Evolutionary conservation across 805 yeast species (phyloP).

Genomic region (Kazachstania martiniae): DNA sequence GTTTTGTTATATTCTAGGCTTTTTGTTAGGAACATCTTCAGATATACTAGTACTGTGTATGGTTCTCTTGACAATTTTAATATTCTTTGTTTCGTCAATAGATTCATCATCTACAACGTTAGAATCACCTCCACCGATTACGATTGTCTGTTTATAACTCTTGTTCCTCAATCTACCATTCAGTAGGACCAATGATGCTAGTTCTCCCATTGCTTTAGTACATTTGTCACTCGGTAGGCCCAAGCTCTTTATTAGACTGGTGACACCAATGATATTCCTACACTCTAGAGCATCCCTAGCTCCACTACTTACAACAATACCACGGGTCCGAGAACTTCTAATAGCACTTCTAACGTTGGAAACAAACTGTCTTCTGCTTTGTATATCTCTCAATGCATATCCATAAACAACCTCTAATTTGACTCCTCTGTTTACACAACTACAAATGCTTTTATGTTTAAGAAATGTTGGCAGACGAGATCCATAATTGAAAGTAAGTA

Average conservation of each 20-base stretch:
- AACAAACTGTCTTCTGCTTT: conserved; percentile 50
- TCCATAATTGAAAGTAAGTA: conserved; percentile 62
- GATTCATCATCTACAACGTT: conserved; percentile 18
- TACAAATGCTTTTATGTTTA: conserved; percentile 74
- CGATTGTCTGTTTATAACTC: conserved; percentile 68
- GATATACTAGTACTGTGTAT: neutral
- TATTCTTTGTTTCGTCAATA: conserved; percentile 7
- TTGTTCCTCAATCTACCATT: conserved; percentile 65
- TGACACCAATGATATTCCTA: conserved; percentile 60
- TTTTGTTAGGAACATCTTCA: neutral
- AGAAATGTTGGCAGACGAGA: conserved; percentile 62
- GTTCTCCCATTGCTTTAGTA: conserved; percentile 44
- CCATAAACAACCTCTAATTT: conserved; percentile 70
- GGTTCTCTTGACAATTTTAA: conserved; percentile 18
- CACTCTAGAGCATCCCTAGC: conserved; percentile 44
- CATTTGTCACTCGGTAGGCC: conserved; percentile 63
- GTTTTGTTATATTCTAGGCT: neutral
- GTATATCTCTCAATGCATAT: conserved; percentile 34
- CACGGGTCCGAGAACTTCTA: conserved; percentile 72
- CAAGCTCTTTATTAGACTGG: conserved; percentile 51
- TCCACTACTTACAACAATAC: conserved; percentile 72
- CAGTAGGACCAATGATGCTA: conserved; percentile 53
- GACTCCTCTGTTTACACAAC: conserved; percentile 75
- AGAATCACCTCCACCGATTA: conserved; percentile 38
- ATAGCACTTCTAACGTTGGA: conserved; percentile 63